Percentiles rank a stretch among this genome's conserved stretches.
Evolutionary conservation across 805 yeast species (phyloP).

Genomic region (Lachancea dasiensis): DNA sequence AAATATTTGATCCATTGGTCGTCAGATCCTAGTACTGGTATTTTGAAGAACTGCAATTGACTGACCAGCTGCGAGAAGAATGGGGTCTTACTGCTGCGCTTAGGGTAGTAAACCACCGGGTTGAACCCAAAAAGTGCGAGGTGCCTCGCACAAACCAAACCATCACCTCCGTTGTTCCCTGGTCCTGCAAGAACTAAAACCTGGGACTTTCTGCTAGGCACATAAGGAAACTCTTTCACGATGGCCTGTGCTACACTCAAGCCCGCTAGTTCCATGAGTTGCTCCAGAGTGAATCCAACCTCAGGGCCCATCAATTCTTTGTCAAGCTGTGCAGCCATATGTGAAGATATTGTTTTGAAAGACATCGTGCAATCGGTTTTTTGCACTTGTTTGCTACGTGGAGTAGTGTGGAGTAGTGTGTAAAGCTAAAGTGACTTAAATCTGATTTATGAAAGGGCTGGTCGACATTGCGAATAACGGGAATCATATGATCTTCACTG

Average conservation of each 20-base stretch:
- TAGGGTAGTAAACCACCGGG: constrained; percentile 80
- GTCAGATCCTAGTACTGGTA: constrained; percentile 46
- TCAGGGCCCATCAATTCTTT: constrained; percentile 80
- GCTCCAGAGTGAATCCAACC: constrained; percentile 36
- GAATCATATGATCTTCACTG: background rate
- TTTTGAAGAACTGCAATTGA: constrained; percentile 61
- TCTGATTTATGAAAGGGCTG: too few species aligned
- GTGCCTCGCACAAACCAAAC: constrained; percentile 92
- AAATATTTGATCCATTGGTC: constrained; percentile 28
- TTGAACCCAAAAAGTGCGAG: constrained; percentile 69
- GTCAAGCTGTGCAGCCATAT: constrained; percentile 70
- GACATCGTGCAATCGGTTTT: constrained; percentile 2
- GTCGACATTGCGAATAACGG: background rate
- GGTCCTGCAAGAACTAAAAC: constrained; percentile 85
- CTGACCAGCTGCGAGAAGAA: constrained; percentile 55
- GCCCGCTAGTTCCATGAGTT: constrained; percentile 91
- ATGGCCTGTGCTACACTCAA: constrained; percentile 88
- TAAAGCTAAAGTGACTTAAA: too few species aligned
- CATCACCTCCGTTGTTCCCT: constrained; percentile 96
- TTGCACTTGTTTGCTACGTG: background rate
- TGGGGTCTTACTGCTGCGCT: constrained; percentile 45
- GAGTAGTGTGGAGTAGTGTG: background rate
- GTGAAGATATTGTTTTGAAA: constrained; percentile 41
- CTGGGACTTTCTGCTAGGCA: constrained; percentile 35
- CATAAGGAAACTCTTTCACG: constrained; percentile 53